Evolutionary conservation across 441 rosid genomes (phyloP).

Genomic region (Viola pubescens): DNA sequence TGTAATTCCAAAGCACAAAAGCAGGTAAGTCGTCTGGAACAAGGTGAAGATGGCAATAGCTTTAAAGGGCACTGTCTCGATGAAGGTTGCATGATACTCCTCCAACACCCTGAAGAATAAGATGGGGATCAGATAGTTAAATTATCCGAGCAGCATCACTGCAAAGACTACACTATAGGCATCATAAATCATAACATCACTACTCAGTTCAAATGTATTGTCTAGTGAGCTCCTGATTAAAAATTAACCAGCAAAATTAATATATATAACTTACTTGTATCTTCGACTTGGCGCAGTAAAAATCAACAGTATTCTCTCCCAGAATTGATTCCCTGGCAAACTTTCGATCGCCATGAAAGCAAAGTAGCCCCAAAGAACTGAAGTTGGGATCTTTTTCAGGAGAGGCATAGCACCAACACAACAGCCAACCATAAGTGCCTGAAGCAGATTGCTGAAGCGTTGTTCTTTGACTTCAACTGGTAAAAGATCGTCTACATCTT

Average conservation of each 20-base stretch:
- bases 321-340: constrained; percentile 75
- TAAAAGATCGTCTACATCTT: constrained; percentile 65
- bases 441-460: constrained; percentile 68
- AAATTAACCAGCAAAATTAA: not conserved
- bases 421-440: constrained; percentile 61
- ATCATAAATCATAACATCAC: not conserved
- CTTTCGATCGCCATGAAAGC: constrained; percentile 83
- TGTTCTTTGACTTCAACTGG: constrained; percentile 77
- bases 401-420: constrained; percentile 81
- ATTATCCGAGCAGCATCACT: constrained; percentile 5
- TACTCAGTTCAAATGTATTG: not conserved
- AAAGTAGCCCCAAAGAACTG: constrained; percentile 83
- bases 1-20: constrained; percentile 62
- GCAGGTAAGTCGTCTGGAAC: constrained; percentile 60
- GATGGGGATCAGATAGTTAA: constrained; percentile 7
- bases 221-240: not conserved
- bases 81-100: constrained; percentile 47
- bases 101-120: constrained; percentile 46
- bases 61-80: constrained; percentile 69
- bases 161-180: not conserved
- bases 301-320: constrained; percentile 75
- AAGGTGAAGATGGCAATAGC: constrained; percentile 48
- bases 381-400: constrained; percentile 64
- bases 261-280: constrained; percentile 44
- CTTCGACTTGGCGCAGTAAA: constrained; percentile 71